phyloP scores from a whole-genome alignment of 306 rosid genomes.

The Cucurbita moschata region DNA sequence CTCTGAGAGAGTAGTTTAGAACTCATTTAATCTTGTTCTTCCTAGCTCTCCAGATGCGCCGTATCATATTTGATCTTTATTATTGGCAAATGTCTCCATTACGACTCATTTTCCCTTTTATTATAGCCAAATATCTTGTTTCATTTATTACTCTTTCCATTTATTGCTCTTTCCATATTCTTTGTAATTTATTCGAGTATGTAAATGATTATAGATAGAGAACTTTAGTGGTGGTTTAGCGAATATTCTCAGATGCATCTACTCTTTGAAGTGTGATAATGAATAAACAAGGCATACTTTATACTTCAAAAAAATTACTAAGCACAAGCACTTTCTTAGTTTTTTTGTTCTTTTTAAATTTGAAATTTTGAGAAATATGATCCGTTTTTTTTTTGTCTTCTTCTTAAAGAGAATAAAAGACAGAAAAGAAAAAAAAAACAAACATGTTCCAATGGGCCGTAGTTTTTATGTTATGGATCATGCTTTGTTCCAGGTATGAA shows the following conservation, averaged over 20 bases:
- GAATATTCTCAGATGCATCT: not conserved
- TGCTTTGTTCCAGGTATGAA: not conserved
- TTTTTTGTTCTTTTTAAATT: not conserved
- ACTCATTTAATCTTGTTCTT: not conserved
- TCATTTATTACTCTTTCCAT: too few relatives aligned
- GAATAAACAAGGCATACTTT: not conserved
- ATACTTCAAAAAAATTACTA: not conserved
- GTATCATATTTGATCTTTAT: too few relatives aligned
- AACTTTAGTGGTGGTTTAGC: too few relatives aligned
- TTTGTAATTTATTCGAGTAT: too few relatives aligned
- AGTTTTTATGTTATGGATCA: not conserved
- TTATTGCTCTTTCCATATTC: too few relatives aligned
- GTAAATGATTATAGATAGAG: too few relatives aligned
- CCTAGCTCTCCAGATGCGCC: not conserved
- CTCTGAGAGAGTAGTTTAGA: not conserved
- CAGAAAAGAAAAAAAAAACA: not conserved
- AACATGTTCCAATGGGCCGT: not conserved
- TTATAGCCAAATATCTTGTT: too few relatives aligned
- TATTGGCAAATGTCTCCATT: too few relatives aligned
- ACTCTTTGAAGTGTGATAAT: not conserved
- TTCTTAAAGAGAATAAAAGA: not conserved
- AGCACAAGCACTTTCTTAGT: not conserved
- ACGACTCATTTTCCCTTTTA: too few relatives aligned
- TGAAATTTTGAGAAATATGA: not conserved
- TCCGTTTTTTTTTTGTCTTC: not conserved